Evolutionary conservation across 2,329 filamentous ascomycete genomes (phyloP), one percentile per base, ranked within the genome.

Genomic region (Tympanopsis confertula): DNA sequence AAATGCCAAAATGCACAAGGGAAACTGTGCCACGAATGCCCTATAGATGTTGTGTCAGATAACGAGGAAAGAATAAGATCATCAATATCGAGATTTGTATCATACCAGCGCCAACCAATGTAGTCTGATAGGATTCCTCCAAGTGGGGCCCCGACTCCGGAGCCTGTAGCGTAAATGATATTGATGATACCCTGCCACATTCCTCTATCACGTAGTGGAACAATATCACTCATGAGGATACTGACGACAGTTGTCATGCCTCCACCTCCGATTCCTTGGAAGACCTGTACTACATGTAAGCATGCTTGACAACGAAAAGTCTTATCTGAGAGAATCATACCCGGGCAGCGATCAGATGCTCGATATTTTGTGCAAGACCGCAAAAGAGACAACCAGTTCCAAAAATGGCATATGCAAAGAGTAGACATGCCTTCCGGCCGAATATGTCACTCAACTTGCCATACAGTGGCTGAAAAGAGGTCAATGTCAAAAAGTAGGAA

Each of bases 181-280:
- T 79, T 81, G 47, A 78, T 61, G 38, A 78, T 64, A 5, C 75
- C 75, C 49, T 80, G 76, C 70, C 72, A 80, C 4, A 70, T 62
- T 1, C 76, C 76, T 41, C 75, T 57, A 39, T 78, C 69, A 13
- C 74, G 62, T 29, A 80, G 56, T 2, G 71, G 62, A 5, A 80
- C 64, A 26, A 76, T 61, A 50, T 80, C 75, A 43, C 66, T 73
- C 46, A 79, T 52, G 29, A 79, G 50, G 24, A 79, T 75, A 26
- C 62, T 69, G 14, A 72, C 68, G 19, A 74, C 66, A 1, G 37
- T 38, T 7, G 24, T 30, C n/a, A 38, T 28, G 4, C 37, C 37
- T 17, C 37, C 29, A 4, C 37, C 49, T 13, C 42, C 40, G 10
- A 43, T 22, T 14, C 45, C 41, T 33, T 50, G 38, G 4, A 51